phyloP scores from a whole-genome alignment of 257 asterid genomes.

The Orobanche coerulescens region DNA sequence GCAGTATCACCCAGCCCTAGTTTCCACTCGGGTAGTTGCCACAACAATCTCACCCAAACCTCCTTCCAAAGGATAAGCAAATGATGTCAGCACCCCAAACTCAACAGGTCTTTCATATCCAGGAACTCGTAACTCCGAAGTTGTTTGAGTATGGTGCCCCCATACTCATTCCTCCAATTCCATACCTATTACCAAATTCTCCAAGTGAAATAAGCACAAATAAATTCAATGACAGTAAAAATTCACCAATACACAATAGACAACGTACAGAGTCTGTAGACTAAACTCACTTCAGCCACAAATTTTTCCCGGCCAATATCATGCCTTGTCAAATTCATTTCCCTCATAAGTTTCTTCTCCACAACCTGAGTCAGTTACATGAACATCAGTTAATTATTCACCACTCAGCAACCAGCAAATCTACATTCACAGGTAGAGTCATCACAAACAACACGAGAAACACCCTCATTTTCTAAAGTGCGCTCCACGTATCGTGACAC shows the following conservation, averaged over 20 bases:
- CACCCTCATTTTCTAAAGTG: not conserved
- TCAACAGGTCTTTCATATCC: slow-evolving; percentile 72
- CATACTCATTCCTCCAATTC: slow-evolving; percentile 87
- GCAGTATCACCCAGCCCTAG: slow-evolving; percentile 99
- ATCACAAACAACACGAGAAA: slow-evolving; percentile 1
- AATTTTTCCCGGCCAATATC: slow-evolving; percentile 73
- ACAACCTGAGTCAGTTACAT: slow-evolving; percentile 54
- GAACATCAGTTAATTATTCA: slow-evolving; percentile 14
- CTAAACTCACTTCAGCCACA: slow-evolving; percentile 58
- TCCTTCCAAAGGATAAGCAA: slow-evolving; percentile 92
- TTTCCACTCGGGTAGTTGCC: slow-evolving; percentile 93
- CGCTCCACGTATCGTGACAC: not conserved
- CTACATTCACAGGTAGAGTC: not conserved
- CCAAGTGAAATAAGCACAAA: slow-evolving; percentile 18
- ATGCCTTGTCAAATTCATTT: slow-evolving; percentile 65
- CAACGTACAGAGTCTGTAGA: not conserved
- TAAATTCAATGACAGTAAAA: not conserved
- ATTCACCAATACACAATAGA: not conserved
- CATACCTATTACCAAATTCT: slow-evolving; percentile 51
- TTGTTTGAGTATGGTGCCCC: slow-evolving; percentile 82
- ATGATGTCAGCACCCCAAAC: slow-evolving; percentile 88
- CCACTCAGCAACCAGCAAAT: not conserved
- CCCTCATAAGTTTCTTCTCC: slow-evolving; percentile 84
- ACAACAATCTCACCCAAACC: slow-evolving; percentile 83
- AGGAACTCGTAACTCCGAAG: slow-evolving; percentile 70